A percentile compares a stretch with the other conserved stretches of the same genome.
phyloP scores from a whole-genome alignment of 2,329 filamentous ascomycete species.

The Aaosphaeria arxii region DNA sequence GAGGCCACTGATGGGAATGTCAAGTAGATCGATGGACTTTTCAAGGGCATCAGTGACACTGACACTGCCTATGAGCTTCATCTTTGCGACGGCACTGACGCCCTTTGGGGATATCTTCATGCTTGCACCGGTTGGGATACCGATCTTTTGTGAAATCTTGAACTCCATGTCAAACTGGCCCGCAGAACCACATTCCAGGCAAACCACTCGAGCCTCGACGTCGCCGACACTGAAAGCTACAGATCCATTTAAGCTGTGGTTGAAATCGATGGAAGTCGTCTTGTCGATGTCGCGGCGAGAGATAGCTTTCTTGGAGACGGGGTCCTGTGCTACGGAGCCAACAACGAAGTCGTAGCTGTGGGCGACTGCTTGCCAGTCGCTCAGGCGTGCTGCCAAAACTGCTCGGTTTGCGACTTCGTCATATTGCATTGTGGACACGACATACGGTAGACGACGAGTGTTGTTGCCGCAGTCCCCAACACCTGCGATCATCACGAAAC shows the following conservation, averaged over 20 bases:
- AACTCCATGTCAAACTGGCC: constrained; percentile 20
- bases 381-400: constrained; percentile 4
- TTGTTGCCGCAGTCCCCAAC: constrained; percentile 16
- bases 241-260: constrained; percentile 12
- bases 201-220: constrained; percentile 9
- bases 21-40: constrained; percentile 10
- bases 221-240: constrained; percentile 5
- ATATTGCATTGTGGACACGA: constrained; percentile 10
- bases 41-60: constrained; percentile 9
- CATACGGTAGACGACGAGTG: constrained; percentile 9
- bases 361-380: constrained; percentile 11
- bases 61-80: constrained; percentile 13
- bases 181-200: constrained; percentile 14
- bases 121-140: constrained; percentile 14
- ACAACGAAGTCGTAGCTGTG: constrained; percentile 20
- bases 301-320: background rate
- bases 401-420: constrained; percentile 15
- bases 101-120: constrained; percentile 15
- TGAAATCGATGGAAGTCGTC: constrained; percentile 13
- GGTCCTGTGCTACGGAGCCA: constrained; percentile 6
- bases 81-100: constrained; percentile 12
- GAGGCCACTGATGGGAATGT: constrained; percentile 13
- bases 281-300: constrained; percentile 12
- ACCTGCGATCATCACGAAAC: constrained; percentile 17
- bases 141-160: constrained; percentile 11